Base-by-base conservation (phyloP, 2,329 filamentous ascomycete genomes). In the Bipolaris victoriae region DNA sequence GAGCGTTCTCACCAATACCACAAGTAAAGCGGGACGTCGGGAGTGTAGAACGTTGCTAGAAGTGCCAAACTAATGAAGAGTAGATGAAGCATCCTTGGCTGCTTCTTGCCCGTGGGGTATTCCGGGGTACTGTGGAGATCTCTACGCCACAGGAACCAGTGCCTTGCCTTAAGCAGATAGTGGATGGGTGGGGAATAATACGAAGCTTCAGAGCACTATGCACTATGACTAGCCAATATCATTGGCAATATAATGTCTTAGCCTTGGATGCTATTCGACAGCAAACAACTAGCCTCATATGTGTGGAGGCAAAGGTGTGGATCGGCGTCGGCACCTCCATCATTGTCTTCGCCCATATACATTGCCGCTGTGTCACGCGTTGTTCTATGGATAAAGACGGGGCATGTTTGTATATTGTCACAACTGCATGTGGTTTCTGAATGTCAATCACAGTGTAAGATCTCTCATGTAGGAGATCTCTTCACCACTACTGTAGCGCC, bases 61-160 rank as follows among this genome's bases (percentile, higher is more conserved):
- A 62, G 64, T 57, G 45, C 61, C 59, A 62, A 36, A 56, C 58
- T 68, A 69, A 73, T 76, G 71, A 73, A 69, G 40, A 43, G 57
- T 73, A 76, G 63, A 76, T 74, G 73, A 75, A 68, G 63, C 57
- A 39, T 56, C 29, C 54, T 40, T 45, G 39, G 57, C 52, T 48
- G 31, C 49, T 62, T 44, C 61, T 64, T 58, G 56, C 63, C 60
- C 61, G 68, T 71, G 71, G 72, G 66, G 67, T 68, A 65, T 61
- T 64, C 66, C 67, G 69, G 73, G 68, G 72, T 71, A 71, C 55
- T 66, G 62, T 62, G 68, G 67, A 68, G 65, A 68, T 69, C 66
- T 66, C 57, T 73, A 67, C 68, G 62, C 57, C 55, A 60, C 56
- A 56, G 55, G 39, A 49, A 29, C 56, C 55, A 52, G 63, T 55